phyloP scores from a whole-genome alignment of 257 asterid species.

The Capsicum pubescens region DNA sequence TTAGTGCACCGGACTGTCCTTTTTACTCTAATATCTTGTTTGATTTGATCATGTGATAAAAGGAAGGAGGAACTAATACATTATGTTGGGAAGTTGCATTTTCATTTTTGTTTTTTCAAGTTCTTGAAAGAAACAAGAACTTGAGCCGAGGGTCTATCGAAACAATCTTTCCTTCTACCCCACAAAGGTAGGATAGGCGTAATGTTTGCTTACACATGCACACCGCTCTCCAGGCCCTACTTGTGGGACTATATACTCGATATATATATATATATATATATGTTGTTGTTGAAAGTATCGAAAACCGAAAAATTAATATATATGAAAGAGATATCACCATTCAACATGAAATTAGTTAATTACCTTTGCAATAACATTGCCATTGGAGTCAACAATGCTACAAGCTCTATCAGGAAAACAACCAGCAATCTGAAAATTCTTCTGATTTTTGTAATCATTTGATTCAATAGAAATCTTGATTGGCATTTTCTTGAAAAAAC shows the following conservation, averaged over 20 bases:
- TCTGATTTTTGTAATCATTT: slow-evolving; percentile 38
- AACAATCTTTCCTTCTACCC: too few relatives aligned
- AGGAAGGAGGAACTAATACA: neutral
- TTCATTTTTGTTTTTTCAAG: neutral
- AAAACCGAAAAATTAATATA: too few relatives aligned
- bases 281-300: neutral
- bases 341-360: neutral
- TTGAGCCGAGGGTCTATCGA: too few relatives aligned
- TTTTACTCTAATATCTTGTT: too few relatives aligned
- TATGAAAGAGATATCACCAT: neutral
- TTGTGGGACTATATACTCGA: too few relatives aligned
- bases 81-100: neutral
- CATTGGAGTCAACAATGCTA: slow-evolving; percentile 61
- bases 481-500: slow-evolving; percentile 48
- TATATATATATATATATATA: too few relatives aligned
- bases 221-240: too few relatives aligned
- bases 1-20: too few relatives aligned
- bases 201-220: too few relatives aligned
- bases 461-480: slow-evolving; percentile 57
- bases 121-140: neutral
- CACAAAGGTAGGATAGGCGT: too few relatives aligned
- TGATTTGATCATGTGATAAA: neutral
- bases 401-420: slow-evolving; percentile 62
- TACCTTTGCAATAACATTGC: slow-evolving; percentile 69
- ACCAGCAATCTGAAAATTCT: slow-evolving; percentile 62